These are phyloP conservation scores for Lagenidium giganteum DNA, from an alignment of 352 stramenopile species.

Conservation along the genomic window DNA sequence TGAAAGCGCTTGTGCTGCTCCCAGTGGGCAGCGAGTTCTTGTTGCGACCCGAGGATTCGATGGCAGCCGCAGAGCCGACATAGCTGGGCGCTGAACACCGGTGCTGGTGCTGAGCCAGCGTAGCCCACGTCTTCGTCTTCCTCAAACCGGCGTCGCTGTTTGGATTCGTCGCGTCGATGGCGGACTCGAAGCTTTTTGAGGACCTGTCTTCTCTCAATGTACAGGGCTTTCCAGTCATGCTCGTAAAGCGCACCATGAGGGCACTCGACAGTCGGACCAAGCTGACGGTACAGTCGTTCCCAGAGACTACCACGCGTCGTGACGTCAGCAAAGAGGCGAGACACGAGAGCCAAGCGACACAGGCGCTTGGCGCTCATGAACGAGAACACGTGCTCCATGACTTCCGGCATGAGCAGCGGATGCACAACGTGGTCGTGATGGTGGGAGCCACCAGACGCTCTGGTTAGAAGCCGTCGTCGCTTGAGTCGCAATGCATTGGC, in stretches of 20 bases:
- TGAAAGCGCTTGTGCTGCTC: conserved; percentile 9
- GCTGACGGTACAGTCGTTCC: conserved; percentile 25
- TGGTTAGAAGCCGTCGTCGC: conserved; percentile 2
- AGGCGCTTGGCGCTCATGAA: conserved; percentile 73
- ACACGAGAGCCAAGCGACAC: conserved; percentile 51
- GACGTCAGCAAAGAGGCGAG: conserved; percentile 32
- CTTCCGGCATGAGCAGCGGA: conserved; percentile 47
- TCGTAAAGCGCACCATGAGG: conserved; percentile 7
- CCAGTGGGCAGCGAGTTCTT: conserved; percentile 6
- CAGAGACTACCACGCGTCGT: conserved; percentile 29
- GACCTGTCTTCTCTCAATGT: no score
- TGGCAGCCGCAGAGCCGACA: conserved; percentile 17
- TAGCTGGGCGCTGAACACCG: conserved; percentile 1
- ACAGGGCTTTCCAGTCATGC: conserved; percentile 14
- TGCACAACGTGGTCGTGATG: conserved; percentile 6
- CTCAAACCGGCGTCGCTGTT: no score
- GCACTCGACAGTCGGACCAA: conserved; percentile 10
- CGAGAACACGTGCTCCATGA: conserved; percentile 64
- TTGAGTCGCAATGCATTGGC: background rate
- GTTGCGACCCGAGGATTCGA: conserved; percentile 4
- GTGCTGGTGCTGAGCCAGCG: conserved; percentile 12
- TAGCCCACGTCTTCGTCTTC: background rate
- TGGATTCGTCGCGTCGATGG: no score
- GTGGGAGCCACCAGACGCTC: no score
- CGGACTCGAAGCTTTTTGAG: no score